Evolutionary conservation across 2,329 filamentous ascomycete genomes (phyloP).

Genomic region (Scedosporium minutisporum): DNA sequence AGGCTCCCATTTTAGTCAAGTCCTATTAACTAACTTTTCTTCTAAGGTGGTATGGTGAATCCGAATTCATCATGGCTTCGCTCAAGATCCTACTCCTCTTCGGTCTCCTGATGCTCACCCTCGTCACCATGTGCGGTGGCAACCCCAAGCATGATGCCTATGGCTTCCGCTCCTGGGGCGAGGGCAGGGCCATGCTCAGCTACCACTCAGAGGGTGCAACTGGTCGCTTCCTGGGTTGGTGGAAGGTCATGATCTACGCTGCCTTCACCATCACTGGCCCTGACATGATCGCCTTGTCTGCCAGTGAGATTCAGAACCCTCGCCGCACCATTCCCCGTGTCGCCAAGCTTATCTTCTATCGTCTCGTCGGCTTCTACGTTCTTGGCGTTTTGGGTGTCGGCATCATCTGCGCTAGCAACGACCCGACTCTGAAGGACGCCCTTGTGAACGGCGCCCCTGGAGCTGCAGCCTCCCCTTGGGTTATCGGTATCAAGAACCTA

Average conservation of each 20-base stretch:
- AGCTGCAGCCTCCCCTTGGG: too few relatives aligned
- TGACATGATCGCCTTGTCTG: constrained; percentile 51
- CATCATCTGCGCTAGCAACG: constrained; percentile 48
- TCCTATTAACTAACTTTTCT: too few relatives aligned
- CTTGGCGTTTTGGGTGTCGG: constrained; percentile 49
- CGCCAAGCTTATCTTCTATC: constrained; percentile 65
- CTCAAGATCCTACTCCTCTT: constrained; percentile 37
- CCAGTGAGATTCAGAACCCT: constrained; percentile 55
- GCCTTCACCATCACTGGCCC: constrained; percentile 60
- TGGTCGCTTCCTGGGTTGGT: constrained; percentile 52
- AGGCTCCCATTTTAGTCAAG: too few relatives aligned
- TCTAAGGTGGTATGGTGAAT: constrained; percentile 28
- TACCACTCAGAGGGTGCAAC: constrained; percentile 35
- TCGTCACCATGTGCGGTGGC: constrained; percentile 59
- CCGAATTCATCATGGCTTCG: constrained; percentile 48
- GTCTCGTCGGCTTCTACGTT: constrained; percentile 63
- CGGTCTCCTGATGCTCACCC: constrained; percentile 51
- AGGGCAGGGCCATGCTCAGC: constrained; percentile 21
- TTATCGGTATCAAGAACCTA: too few relatives aligned
- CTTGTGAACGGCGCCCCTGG: too few relatives aligned
- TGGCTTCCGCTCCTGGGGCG: constrained; percentile 51
- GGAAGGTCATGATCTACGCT: constrained; percentile 50
- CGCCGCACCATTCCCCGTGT: constrained; percentile 56
- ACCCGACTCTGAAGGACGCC: constrained; percentile 23
- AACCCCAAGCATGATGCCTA: constrained; percentile 54